Evolutionary conservation across 805 yeast species (phyloP).

Genomic region (Nakazawaea siamensis): DNA sequence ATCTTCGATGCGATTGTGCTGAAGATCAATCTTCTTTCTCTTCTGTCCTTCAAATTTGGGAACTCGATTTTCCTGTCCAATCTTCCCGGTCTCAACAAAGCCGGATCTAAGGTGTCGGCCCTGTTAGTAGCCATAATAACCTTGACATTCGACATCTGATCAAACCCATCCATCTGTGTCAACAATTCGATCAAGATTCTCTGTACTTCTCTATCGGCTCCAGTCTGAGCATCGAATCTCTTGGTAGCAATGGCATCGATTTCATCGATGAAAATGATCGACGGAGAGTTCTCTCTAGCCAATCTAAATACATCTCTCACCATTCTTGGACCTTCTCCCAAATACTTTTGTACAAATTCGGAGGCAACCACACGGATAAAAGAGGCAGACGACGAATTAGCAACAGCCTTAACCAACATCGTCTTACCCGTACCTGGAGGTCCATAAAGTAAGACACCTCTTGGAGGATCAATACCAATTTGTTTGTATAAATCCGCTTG

Average conservation of each 20-base stretch:
- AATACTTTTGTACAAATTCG: slow-evolving; percentile 94
- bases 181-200: slow-evolving; percentile 91
- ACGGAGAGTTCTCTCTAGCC: slow-evolving; percentile 96
- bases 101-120: slow-evolving; percentile 99
- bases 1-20: slow-evolving; percentile 93
- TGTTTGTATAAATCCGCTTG: slow-evolving; percentile 95
- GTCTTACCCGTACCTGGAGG: slow-evolving; percentile 99
- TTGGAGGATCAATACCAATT: slow-evolving; percentile 98
- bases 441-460: slow-evolving; percentile 96
- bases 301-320: slow-evolving; percentile 96
- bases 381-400: slow-evolving; percentile 91
- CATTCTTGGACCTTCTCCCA: slow-evolving; percentile 99
- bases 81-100: slow-evolving; percentile 96
- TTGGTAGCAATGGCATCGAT: slow-evolving; percentile 98
- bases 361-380: slow-evolving; percentile 97
- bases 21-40: slow-evolving; percentile 95
- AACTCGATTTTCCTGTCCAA: slow-evolving; percentile 97
- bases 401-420: slow-evolving; percentile 98
- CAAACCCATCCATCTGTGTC: slow-evolving; percentile 99
- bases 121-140: slow-evolving; percentile 99
- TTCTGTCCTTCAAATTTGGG: slow-evolving; percentile 91
- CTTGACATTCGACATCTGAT: slow-evolving; percentile 89
- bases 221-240: slow-evolving; percentile 98
- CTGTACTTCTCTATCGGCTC: slow-evolving; percentile 99
- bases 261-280: slow-evolving; percentile 96